Percentiles rank a stretch among this genome's conserved stretches.
phyloP scores from a whole-genome alignment of 495 filamentous ascomycete species.

The Lasiosphaeria hispida region DNA sequence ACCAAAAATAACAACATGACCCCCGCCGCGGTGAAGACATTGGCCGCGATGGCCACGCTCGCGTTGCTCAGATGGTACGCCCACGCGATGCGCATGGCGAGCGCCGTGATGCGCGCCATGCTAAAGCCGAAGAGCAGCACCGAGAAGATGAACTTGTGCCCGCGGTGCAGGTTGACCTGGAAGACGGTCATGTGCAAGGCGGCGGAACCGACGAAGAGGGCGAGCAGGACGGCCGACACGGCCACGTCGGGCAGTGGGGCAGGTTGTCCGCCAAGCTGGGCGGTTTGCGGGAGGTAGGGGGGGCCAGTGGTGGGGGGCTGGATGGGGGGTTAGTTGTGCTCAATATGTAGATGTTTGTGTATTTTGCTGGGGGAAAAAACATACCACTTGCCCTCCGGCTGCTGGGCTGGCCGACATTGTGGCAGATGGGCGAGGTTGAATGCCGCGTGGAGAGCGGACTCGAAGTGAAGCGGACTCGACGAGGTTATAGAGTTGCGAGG shows the following conservation, averaged over 20 bases:
- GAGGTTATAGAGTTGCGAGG: background rate
- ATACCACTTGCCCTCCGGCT: background rate
- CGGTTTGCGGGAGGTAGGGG: slow-evolving; percentile 35
- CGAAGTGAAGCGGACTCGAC: background rate
- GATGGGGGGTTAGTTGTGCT: background rate
- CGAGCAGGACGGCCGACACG: slow-evolving; percentile 61
- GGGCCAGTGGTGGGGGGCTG: slow-evolving; percentile 20
- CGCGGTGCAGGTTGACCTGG: slow-evolving; percentile 49
- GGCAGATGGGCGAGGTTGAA: background rate
- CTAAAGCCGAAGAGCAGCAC: slow-evolving; percentile 72
- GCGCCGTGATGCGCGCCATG: slow-evolving; percentile 64
- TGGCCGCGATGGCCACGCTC: slow-evolving; percentile 64
- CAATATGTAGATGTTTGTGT: no score
- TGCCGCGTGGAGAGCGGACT: background rate
- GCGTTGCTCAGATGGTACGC: slow-evolving; percentile 44
- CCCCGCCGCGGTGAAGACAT: slow-evolving; percentile 71
- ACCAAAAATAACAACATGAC: slow-evolving; percentile 72
- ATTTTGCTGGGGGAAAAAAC: background rate
- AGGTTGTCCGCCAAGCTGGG: slow-evolving; percentile 59
- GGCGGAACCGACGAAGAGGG: slow-evolving; percentile 59
- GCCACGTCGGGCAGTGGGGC: slow-evolving; percentile 58
- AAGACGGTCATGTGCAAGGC: slow-evolving; percentile 62
- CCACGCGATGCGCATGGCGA: slow-evolving; percentile 63
- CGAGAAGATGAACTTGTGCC: slow-evolving; percentile 68
- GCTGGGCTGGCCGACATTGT: background rate